Conservation (phyloP, 352 stramenopile species). For the Blastocystis sp. region DNA sequence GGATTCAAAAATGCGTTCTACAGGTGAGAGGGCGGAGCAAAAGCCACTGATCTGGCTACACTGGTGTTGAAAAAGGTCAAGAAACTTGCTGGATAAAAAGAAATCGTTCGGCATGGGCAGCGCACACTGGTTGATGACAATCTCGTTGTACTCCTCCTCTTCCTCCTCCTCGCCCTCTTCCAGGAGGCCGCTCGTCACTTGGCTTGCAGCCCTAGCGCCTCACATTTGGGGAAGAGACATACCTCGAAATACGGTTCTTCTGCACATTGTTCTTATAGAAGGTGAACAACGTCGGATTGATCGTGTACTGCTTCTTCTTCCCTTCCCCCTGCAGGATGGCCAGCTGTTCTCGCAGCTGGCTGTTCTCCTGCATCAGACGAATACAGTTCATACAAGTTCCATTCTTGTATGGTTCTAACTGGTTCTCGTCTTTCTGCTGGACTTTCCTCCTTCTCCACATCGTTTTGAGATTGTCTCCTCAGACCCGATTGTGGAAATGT, state of each 20-base stretch:
- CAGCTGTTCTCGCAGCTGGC: conserved; percentile 49
- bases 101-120: conserved; percentile 58
- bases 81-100: conserved; percentile 49
- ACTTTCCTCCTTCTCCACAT: neutral
- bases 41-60: conserved; percentile 59
- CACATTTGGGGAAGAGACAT: neutral
- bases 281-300: conserved; percentile 67
- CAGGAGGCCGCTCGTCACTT: conserved; percentile 54
- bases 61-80: conserved; percentile 68
- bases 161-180: conserved; percentile 59
- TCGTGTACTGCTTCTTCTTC: conserved; percentile 72
- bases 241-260: conserved; percentile 74
- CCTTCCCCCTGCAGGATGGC: conserved; percentile 38
- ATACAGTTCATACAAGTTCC: conserved; percentile 69
- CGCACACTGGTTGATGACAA: conserved; percentile 60
- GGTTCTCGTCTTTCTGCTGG: neutral
- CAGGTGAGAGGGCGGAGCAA: neutral
- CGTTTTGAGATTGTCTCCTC: conserved; percentile 4
- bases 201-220: conserved; percentile 51
- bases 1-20: conserved; percentile 48
- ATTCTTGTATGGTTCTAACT: neutral
- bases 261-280: conserved; percentile 74
- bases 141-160: conserved; percentile 58
- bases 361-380: conserved; percentile 63
- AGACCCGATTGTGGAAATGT: conserved; percentile 21